These are phyloP conservation scores for Fraxinus paxiana DNA, from an alignment of 305 asterid genomes.

Conservation along the genomic window DNA sequence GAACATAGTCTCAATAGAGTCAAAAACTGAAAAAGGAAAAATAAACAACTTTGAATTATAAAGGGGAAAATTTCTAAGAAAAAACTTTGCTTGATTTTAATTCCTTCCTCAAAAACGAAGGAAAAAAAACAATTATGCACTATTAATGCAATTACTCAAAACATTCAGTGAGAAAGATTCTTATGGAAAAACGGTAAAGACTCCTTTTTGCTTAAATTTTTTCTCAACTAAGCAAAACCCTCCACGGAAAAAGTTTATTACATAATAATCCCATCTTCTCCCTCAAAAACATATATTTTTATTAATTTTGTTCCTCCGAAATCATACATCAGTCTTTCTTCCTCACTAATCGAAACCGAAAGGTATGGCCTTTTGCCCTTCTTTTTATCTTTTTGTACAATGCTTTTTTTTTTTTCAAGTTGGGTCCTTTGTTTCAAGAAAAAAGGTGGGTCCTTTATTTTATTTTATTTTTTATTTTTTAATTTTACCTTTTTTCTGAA, in stretches of 20 bases:
- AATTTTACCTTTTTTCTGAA: not conserved
- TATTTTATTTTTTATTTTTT: not conserved
- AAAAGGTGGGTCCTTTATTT: not conserved
- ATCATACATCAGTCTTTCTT: not conserved
- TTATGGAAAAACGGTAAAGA: not conserved
- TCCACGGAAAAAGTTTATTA: not conserved
- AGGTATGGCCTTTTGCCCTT: not conserved
- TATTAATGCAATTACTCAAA: not conserved
- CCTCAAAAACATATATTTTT: not conserved
- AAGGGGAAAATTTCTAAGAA: not conserved
- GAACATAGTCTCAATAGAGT: not conserved
- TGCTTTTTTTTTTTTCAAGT: not conserved
- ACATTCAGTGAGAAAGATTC: not conserved
- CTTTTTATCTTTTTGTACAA: not conserved
- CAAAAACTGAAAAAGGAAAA: not conserved
- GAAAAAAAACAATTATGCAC: not conserved
- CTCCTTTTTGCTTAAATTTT: not conserved
- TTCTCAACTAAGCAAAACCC: not conserved
- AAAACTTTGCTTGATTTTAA: not conserved
- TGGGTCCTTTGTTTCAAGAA: not conserved
- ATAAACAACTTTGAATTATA: not conserved
- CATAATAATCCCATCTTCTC: not conserved
- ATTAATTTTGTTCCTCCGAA: not conserved
- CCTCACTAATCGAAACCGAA: not conserved
- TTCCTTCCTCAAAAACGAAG: not conserved